Evolutionary conservation across 108 stramenopile species (phyloP).

Genomic region (Aurantiochytrium sp.): DNA sequence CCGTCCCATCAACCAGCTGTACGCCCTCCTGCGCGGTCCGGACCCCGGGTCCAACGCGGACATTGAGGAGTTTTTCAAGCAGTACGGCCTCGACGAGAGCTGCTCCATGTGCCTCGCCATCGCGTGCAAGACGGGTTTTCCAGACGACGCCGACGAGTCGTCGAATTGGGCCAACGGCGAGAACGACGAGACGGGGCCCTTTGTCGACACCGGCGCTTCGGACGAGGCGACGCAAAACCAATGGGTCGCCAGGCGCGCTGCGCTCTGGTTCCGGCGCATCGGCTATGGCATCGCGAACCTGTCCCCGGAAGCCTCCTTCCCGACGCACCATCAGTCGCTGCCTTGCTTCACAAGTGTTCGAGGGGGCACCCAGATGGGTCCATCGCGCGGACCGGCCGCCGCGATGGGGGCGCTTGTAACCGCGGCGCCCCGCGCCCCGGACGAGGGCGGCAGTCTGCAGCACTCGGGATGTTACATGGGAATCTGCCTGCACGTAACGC

Average conservation of each 20-base stretch:
- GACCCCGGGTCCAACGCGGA: conserved; percentile 9
- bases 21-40: neutral
- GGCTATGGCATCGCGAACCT: neutral
- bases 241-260: neutral
- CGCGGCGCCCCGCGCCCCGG: neutral
- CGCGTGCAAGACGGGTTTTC: conserved; percentile 7
- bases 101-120: conserved; percentile 23
- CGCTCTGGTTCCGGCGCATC: conserved; percentile 20
- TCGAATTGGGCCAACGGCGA: neutral
- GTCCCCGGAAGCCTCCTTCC: neutral
- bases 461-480: neutral
- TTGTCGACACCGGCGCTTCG: neutral
- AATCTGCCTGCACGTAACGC: neutral
- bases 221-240: conserved; percentile 7
- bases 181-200: neutral
- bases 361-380: neutral
- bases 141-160: neutral
- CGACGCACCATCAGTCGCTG: neutral
- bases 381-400: neutral
- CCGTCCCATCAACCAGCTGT: conserved; percentile 22
- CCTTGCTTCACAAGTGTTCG: neutral
- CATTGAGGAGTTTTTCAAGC: conserved; percentile 29
- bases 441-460: neutral
- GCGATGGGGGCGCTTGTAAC: neutral
- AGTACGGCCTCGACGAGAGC: conserved; percentile 5